phyloP scores from a whole-genome alignment of 805 yeast genomes.

The Teunomyces cretensis region DNA sequence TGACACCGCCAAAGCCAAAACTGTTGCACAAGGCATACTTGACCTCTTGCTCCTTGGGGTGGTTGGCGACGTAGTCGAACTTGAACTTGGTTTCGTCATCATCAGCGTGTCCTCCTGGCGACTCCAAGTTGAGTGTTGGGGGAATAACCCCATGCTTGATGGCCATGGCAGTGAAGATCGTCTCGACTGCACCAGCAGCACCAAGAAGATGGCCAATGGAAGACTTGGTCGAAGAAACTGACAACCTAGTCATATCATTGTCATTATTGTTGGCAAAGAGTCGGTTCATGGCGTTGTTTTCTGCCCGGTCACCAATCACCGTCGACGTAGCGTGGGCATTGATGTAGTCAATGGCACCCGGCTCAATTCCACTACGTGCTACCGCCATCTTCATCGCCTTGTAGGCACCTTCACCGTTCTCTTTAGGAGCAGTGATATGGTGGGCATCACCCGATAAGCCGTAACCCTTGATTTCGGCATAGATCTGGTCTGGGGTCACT shows the following conservation, averaged over 20 bases:
- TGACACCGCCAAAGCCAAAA: constrained; percentile 98
- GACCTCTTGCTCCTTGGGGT: constrained; percentile 40
- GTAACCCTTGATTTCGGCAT: constrained; percentile 83
- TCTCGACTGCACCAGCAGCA: constrained; percentile 94
- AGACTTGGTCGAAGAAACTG: constrained; percentile 87
- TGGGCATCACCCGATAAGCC: constrained; percentile 90
- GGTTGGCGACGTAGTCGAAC: constrained; percentile 57
- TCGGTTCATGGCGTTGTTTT: constrained; percentile 66
- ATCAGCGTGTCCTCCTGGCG: constrained; percentile 48
- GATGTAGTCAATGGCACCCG: constrained; percentile 63
- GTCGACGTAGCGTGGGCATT: constrained; percentile 99
- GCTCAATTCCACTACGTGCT: constrained; percentile 45
- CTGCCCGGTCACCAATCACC: constrained; percentile 83
- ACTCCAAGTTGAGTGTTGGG: constrained; percentile 73
- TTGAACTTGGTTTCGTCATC: constrained; percentile 45
- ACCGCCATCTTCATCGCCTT: constrained; percentile 82
- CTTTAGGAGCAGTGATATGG: constrained; percentile 90
- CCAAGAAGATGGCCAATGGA: constrained; percentile 93
- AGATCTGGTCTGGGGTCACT: constrained; percentile 50
- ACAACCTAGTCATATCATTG: too few relatives aligned
- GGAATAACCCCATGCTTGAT: constrained; percentile 61
- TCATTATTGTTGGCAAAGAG: constrained; percentile 43
- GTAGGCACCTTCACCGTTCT: constrained; percentile 79
- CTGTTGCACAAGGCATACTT: constrained; percentile 77
- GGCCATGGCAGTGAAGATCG: constrained; percentile 75